Base-by-base conservation (phyloP, 345 rosid genomes). In the Eucalyptus sp. region DNA sequence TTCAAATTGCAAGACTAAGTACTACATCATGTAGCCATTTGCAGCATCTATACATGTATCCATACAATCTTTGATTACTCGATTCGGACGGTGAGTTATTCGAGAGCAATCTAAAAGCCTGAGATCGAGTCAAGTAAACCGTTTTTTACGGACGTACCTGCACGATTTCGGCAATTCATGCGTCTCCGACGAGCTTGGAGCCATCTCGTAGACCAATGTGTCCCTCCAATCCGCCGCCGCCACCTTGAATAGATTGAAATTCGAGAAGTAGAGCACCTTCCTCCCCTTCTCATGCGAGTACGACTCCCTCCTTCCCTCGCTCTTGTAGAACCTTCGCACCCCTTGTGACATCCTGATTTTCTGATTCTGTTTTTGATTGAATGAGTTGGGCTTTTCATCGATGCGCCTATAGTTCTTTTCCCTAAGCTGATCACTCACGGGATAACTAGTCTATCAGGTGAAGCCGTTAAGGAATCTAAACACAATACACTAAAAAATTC, bases 141-240 rank as follows among this genome's bases (percentile, higher is more conserved):
- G 0, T 88, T 22, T 29, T 6, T 22, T 9, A 10, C 0, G 5
- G 3, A 51, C 50, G 4, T 76, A 87, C 92, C 54, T 51, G 49
- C 88, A 90, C 25, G 46, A 60, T 5, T 24, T 2, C 2, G 88
- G 89, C 86, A 90, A 49, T 12, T 89, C 88, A 4, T 41, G 24
- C 1, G 89, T 86, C 15, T 76, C 58, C 17, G 29, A 24, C 3
- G 41, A 31, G 56, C 84, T 68, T 24, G 84, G 85, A 6, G 80
- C 41, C 88, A 90, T 83, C 43, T 64, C 79, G 29, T 44, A 89
- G 4, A 87, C 50, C 17, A 89, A 3, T 1, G 88, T 81, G 80
- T 90, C 88, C 81, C 92, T 85, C 89, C 92, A 90, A 31, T 89
- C 52, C 33, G 84, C 92, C 5, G 79, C 62, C 46, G 1, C 25